Evolutionary conservation across 2,329 filamentous ascomycete species (phyloP).

Genomic region (Endocalyx cinctus): DNA sequence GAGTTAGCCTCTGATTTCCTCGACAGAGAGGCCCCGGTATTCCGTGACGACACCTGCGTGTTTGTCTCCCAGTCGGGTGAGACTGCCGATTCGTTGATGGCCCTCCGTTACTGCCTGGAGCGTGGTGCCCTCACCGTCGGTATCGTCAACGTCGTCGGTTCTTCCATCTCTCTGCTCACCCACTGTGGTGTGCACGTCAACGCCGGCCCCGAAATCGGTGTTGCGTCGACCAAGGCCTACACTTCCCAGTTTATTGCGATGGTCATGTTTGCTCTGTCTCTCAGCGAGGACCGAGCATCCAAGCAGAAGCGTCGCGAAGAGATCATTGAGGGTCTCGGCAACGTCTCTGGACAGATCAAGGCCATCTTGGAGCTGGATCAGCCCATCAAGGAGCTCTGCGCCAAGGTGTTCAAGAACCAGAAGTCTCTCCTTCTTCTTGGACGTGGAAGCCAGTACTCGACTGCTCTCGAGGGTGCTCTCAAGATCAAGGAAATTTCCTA

Average conservation of each 20-base stretch:
- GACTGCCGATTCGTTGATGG: conserved; percentile 96
- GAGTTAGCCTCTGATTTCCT: conserved; percentile 98
- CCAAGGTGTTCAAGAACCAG: conserved; percentile 91
- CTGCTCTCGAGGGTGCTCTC: conserved; percentile 91
- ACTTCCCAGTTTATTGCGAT: conserved; percentile 99
- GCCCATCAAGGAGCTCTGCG: conserved; percentile 89
- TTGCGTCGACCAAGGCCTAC: conserved; percentile 98
- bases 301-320: conserved; percentile 89
- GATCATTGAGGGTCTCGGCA: conserved; percentile 89
- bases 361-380: conserved; percentile 87
- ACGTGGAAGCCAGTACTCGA: conserved; percentile 94
- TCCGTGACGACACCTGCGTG: conserved; percentile 98
- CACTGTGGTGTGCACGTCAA: conserved; percentile 99
- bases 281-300: conserved; percentile 93
- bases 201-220: conserved; percentile 96
- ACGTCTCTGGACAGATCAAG: conserved; percentile 87
- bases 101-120: conserved; percentile 95
- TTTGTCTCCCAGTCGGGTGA: conserved; percentile 99
- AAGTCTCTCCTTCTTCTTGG: conserved; percentile 92
- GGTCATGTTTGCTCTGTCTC: conserved; percentile 97
- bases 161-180: conserved; percentile 95
- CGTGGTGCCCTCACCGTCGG: conserved; percentile 94
- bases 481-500: conserved; percentile 99
- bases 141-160: conserved; percentile 97
- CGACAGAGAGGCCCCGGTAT: conserved; percentile 91